phyloP scores from a whole-genome alignment of 208 protist genomes.

The Crithidia thermophila region DNA sequence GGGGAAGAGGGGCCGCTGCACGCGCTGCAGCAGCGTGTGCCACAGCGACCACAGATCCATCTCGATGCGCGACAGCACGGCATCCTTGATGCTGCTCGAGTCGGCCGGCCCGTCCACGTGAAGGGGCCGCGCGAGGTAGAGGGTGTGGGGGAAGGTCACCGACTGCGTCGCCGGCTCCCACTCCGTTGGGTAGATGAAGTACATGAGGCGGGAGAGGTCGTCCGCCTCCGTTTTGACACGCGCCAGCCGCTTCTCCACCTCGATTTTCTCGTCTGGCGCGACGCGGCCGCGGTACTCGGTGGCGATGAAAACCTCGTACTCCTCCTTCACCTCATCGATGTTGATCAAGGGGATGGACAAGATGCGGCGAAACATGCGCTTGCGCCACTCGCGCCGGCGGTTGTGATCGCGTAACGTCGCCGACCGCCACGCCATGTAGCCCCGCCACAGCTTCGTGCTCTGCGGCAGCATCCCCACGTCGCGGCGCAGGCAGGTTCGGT shows the following conservation, averaged over 20 bases:
- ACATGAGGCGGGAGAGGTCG: constrained; percentile 38
- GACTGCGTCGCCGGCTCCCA: constrained; percentile 27
- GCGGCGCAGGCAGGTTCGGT: constrained; percentile 55
- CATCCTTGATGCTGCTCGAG: constrained; percentile 21
- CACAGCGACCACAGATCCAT: constrained; percentile 69
- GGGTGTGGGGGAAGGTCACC: constrained; percentile 26
- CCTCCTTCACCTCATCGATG: constrained; percentile 71
- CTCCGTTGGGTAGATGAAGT: constrained; percentile 37
- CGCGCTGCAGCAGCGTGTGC: constrained; percentile 49
- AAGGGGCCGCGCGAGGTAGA: constrained; percentile 61
- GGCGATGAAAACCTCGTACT: constrained; percentile 76
- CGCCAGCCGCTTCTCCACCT: constrained; percentile 48
- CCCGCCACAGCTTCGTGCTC: constrained; percentile 76
- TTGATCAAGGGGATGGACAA: constrained; percentile 70
- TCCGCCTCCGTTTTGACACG: constrained; percentile 47
- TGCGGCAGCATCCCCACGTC: constrained; percentile 74
- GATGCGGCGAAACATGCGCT: constrained; percentile 69
- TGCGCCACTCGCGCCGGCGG: constrained; percentile 58
- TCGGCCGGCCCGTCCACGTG: constrained; percentile 14
- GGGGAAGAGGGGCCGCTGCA: constrained; percentile 35
- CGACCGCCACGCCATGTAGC: constrained; percentile 66
- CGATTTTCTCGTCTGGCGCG: constrained; percentile 54
- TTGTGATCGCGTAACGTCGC: constrained; percentile 45
- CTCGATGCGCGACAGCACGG: constrained; percentile 42
- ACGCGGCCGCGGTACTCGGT: constrained; percentile 60